Base-by-base conservation (phyloP, 768 basidiomycete genomes). In the Boletus edulis region DNA sequence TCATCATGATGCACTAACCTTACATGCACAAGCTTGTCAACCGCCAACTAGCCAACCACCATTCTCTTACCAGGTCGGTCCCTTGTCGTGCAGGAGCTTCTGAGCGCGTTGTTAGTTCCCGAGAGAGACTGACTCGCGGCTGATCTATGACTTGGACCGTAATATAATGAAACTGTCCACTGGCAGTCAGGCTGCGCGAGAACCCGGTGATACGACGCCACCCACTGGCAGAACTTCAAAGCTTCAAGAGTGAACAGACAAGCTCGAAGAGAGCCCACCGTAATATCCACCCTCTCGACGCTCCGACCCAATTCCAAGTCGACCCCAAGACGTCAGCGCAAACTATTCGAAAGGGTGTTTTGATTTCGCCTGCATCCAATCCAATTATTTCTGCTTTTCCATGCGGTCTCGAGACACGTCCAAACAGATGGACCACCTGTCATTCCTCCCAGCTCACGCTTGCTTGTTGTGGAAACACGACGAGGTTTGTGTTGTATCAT, bases 261-360 rank as follows among this genome's bases (percentile, higher is more conserved):
- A 98, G 73, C 79, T 98, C 17, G 97, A 98, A 70, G 91, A 95
- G 81, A 94, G 59, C 83, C 98, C 34, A 95, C 95, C n/a, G n/a
- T n/a, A n/a, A n/a, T n/a, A n/a, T n/a, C n/a, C 67, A 87, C 90
- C 61, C 74, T 98, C 40, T 92, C 92, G 18, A 91, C 91, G 38
- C 81, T 98, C 34, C 88, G 94, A 39, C 78, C 91, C 31, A 93
- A 96, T 68, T 80, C 85, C 34, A 84, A 90, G 58, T 84, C 90
- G 20, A 76, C 82, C 10, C 82, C 86, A 39, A 81, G 89, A 54
- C 80, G 91, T 57, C 81, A 86, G 58, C 80, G 89, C 22, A 91
- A 91, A 20, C 76, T 94, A 2, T 94, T 94, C 62, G 85, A 89
- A 35, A 77, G 78, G 57, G 79, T 91, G 67, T 91, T 91, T 63